Percentiles rank a stretch among this genome's conserved stretches.
Evolutionary conservation across 768 basidiomycete genomes (phyloP).

Genomic region (Pholiota microspora): DNA sequence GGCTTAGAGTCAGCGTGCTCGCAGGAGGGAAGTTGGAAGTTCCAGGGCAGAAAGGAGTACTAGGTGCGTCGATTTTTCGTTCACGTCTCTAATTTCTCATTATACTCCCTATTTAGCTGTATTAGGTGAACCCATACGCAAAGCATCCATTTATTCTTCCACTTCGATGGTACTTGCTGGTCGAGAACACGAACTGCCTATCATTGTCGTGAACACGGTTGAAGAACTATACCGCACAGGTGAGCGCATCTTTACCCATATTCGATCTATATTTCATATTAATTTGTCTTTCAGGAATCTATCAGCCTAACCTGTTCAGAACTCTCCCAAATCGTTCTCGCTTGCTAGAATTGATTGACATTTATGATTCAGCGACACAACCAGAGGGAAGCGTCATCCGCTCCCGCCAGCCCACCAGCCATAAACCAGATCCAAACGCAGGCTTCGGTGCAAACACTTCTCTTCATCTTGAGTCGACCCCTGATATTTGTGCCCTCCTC

Average conservation of each 20-base stretch:
- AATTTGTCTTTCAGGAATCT: conserved; percentile 24
- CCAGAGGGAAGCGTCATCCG: conserved; percentile 20
- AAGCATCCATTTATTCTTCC: conserved; percentile 34
- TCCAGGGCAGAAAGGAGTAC: conserved; percentile 2
- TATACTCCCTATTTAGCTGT: conserved; percentile 21
- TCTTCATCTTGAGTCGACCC: conserved; percentile 33
- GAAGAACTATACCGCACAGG: conserved; percentile 42
- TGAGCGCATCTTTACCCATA: conserved; percentile 9
- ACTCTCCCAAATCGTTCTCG: conserved; percentile 32
- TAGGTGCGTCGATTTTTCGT: conserved; percentile 6
- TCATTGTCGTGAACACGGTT: conserved; percentile 37
- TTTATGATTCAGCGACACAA: conserved; percentile 32
- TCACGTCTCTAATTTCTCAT: background rate
- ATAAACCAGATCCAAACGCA: background rate
- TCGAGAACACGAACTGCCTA: conserved; percentile 35
- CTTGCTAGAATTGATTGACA: conserved; percentile 33
- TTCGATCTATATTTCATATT: conserved; percentile 7
- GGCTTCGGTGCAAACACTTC: conserved; percentile 28
- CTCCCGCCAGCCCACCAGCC: conserved; percentile 12
- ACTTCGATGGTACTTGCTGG: conserved; percentile 31
- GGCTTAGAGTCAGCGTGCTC: conserved; percentile 2
- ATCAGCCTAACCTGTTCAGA: conserved; percentile 31
- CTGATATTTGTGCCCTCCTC: conserved; percentile 40
- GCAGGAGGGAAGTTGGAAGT: conserved; percentile 9
- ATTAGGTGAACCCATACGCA: conserved; percentile 33